Evolutionary conservation across 2,329 filamentous ascomycete species (phyloP).

Genomic region (Aspergillus unguis): DNA sequence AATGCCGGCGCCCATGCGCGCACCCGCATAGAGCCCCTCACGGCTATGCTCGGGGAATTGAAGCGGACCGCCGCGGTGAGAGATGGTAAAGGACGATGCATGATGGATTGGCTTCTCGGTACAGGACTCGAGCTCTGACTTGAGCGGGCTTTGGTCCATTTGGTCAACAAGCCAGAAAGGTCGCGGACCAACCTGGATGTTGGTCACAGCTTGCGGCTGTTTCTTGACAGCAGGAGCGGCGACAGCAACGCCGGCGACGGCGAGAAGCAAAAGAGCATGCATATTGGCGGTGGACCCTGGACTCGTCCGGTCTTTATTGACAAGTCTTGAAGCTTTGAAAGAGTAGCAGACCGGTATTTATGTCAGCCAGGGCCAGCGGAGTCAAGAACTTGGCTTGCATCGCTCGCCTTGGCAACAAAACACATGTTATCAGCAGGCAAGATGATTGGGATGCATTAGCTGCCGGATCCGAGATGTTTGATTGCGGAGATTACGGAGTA

Average conservation of each 20-base stretch:
- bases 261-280: slow-evolving; percentile 13
- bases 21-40: slow-evolving; percentile 17
- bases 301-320: too few species aligned
- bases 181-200: slow-evolving; percentile 21
- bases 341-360: slow-evolving; percentile 3
- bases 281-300: slow-evolving; percentile 3
- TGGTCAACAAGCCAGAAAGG: slow-evolving; percentile 20
- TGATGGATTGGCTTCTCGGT: slow-evolving; percentile 17
- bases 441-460: slow-evolving; percentile 12
- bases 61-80: slow-evolving; percentile 19
- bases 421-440: slow-evolving; percentile 5
- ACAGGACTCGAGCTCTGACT: slow-evolving; percentile 15
- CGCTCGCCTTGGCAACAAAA: slow-evolving; percentile 1
- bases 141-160: slow-evolving; percentile 19
- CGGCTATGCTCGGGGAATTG: slow-evolving; percentile 20
- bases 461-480: not conserved
- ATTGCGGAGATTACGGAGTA: not conserved
- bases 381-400: not conserved
- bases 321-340: too few species aligned
- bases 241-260: slow-evolving; percentile 11
- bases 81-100: slow-evolving; percentile 17
- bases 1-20: slow-evolving; percentile 21
- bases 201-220: slow-evolving; percentile 9
- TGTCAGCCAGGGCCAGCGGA: not conserved
- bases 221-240: slow-evolving; percentile 13